Conservation (phyloP, 2,329 filamentous ascomycete genomes). For the Botryotinia narcissicola region DNA sequence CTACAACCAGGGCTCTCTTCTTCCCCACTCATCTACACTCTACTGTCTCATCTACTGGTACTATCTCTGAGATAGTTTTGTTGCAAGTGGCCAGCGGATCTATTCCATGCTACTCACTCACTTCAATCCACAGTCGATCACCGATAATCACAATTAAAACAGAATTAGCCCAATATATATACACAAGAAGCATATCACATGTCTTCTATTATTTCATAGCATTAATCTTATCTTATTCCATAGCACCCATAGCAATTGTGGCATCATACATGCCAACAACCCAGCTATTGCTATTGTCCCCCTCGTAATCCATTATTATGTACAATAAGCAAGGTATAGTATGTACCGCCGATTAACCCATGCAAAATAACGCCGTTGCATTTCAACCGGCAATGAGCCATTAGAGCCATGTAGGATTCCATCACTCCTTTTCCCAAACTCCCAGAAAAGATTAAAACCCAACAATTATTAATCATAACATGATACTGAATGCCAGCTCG, state of each 20-base stretch:
- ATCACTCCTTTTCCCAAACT: neutral
- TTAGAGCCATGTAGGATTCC: slow-evolving; percentile 3
- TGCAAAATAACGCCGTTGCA: slow-evolving; percentile 14
- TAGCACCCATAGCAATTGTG: neutral
- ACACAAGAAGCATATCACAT: neutral
- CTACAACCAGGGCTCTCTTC: neutral
- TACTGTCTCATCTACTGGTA: neutral
- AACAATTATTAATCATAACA: slow-evolving; percentile 17
- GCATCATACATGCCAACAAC: slow-evolving; percentile 11
- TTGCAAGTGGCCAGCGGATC: neutral
- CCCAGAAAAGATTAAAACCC: neutral
- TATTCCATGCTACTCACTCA: neutral
- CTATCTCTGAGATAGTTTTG: neutral
- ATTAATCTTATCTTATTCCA: slow-evolving; percentile 10
- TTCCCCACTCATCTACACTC: neutral
- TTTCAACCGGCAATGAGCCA: slow-evolving; percentile 10
- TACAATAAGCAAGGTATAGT: slow-evolving; percentile 17
- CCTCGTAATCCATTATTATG: slow-evolving; percentile 17
- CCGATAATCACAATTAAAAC: neutral
- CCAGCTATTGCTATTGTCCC: slow-evolving; percentile 3
- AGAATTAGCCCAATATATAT: neutral
- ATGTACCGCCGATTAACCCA: slow-evolving; percentile 4
- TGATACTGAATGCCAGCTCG: neutral
- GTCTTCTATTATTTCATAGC: slow-evolving; percentile 6
- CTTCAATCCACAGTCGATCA: neutral